Base-by-base conservation (phyloP, 495 filamentous ascomycete species). In the Friedmanniomyces simplex region DNA sequence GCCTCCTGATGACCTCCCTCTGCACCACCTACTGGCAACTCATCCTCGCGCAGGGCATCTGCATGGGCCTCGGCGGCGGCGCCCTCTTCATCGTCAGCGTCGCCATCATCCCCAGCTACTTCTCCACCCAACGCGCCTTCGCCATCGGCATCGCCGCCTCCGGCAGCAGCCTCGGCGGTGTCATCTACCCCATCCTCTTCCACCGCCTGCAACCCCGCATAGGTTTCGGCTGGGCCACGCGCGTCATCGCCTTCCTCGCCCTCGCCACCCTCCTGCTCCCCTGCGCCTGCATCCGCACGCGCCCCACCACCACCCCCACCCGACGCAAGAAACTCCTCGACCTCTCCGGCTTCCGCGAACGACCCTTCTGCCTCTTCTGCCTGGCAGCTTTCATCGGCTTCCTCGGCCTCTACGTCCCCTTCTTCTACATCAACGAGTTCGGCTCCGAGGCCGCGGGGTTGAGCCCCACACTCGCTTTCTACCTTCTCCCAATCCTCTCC, bases 171-270 rank as follows among this genome's bases (percentile, higher is more conserved):
- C 32, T 57, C 25, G 88, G 89, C 8, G 88, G 89, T 0, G 68
- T 95, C 18, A 68, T 95, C 0, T 90, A 89, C 61, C 85, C 88
- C 0, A 74, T 79, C 37, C 81, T 95, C 47, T 82, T 87, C 14
- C 77, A 83, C 61, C 77, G 81, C 49, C 71, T 95, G 28, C 63
- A 90, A 8, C 84, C 86, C 0, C 67, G 59, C 1, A 72, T 87
- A 18, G 89, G 82, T 2, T 85, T 82, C 54, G 67, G 71, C 24
- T 86, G 83, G 83, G 72, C 82, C 0, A 79, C 78, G 25, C 74
- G 83, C 7, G 71, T 76, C 14, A 63, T 81, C 7, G 82, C 73
- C 5, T 77, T 77, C 57, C 71, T 78, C 24, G 68, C 65, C 1
- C 64, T 79, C 0, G 65, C n/a, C n/a, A n/a, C n/a, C n/a, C n/a